These are phyloP conservation scores for Babesia bigemina DNA, from an alignment of 169 alveolate species.

Conservation along the genomic window DNA sequence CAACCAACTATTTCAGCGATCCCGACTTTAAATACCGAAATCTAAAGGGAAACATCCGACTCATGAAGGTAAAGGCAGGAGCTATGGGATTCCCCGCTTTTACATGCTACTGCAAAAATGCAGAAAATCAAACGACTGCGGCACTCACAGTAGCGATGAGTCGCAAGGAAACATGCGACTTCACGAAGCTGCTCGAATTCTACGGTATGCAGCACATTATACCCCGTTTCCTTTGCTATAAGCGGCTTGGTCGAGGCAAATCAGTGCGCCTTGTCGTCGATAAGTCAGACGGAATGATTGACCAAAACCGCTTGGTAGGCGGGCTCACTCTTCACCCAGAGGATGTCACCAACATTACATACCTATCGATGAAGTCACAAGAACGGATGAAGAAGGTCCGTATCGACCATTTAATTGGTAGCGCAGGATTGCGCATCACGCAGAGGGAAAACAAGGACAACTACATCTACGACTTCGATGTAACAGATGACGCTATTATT, in stretches of 20 bases:
- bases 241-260: background rate
- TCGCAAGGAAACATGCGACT: background rate
- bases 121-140: conserved; percentile 5
- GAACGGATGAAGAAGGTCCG: background rate
- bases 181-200: background rate
- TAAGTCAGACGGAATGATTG: background rate
- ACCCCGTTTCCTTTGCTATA: background rate
- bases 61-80: background rate
- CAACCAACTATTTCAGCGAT: background rate
- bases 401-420: background rate
- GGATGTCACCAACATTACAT: background rate
- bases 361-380: background rate
- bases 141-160: background rate
- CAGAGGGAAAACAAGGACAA: background rate
- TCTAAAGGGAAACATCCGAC: background rate
- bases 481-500: conserved; percentile 7
- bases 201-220: background rate
- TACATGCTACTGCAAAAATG: conserved; percentile 15
- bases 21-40: background rate
- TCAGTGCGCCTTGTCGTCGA: conserved; percentile 3
- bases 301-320: background rate
- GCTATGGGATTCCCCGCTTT: background rate
- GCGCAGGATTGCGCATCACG: background rate
- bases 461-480: background rate
- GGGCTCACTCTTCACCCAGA: conserved; percentile 4